Conservation (phyloP, 495 filamentous ascomycete species). For the Viridothelium virens region DNA sequence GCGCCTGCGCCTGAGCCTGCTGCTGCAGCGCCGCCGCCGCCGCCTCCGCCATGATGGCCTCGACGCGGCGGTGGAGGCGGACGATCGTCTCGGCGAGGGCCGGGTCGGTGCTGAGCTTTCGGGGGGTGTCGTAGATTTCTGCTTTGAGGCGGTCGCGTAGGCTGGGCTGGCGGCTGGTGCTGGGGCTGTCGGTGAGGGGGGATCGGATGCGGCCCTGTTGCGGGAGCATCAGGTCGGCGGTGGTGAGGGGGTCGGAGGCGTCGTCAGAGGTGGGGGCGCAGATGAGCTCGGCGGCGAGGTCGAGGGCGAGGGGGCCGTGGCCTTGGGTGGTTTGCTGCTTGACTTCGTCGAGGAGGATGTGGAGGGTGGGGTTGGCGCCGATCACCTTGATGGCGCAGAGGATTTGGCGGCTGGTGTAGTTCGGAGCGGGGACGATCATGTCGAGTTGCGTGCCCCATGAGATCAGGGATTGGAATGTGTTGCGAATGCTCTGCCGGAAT, state of each 20-base stretch:
- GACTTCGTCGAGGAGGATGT: slow-evolving; percentile 61
- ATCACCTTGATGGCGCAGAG: slow-evolving; percentile 58
- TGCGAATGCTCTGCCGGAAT: slow-evolving; percentile 52
- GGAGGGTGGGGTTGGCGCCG: slow-evolving; percentile 56
- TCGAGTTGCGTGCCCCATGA: slow-evolving; percentile 60
- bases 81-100: slow-evolving; percentile 64
- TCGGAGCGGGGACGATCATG: slow-evolving; percentile 57
- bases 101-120: slow-evolving; percentile 53
- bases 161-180: slow-evolving; percentile 27
- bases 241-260: slow-evolving; percentile 19
- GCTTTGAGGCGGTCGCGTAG: slow-evolving; percentile 66
- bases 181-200: background rate
- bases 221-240: slow-evolving; percentile 33
- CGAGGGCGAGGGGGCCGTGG: slow-evolving; percentile 58
- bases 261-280: slow-evolving; percentile 56
- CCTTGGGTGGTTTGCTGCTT: slow-evolving; percentile 47
- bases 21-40: slow-evolving; percentile 12
- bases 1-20: background rate
- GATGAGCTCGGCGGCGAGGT: slow-evolving; percentile 65
- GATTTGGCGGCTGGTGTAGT: slow-evolving; percentile 74
- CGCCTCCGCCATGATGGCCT: slow-evolving; percentile 41
- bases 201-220: no score
- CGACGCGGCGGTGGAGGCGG: slow-evolving; percentile 66
- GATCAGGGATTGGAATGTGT: slow-evolving; percentile 59
- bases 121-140: slow-evolving; percentile 55